Conservation (phyloP, 768 basidiomycete genomes). For the Suillus brevipes region DNA sequence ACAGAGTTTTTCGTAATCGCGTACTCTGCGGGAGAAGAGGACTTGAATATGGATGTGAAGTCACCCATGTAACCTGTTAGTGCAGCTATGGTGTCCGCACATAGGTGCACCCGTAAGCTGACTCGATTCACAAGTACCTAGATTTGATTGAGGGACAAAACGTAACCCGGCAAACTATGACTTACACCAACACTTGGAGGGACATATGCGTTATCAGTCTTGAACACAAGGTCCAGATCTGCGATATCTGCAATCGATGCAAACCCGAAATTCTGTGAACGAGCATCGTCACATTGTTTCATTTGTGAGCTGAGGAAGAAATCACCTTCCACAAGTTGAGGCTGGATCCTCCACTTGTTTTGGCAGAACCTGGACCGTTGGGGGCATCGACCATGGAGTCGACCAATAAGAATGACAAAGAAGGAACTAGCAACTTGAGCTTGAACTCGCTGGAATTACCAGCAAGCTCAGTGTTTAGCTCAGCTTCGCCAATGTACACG, state of each 20-base stretch:
- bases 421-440: conserved; percentile 49
- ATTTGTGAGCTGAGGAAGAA: conserved; percentile 19
- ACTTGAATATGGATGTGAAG: conserved; percentile 44
- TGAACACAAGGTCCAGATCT: conserved; percentile 48
- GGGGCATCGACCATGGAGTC: conserved; percentile 48
- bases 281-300: conserved; percentile 10
- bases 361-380: conserved; percentile 19
- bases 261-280: conserved; percentile 58
- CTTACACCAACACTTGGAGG: conserved; percentile 42
- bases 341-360: conserved; percentile 33
- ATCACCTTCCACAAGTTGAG: conserved; percentile 66
- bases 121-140: conserved; percentile 60
- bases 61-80: conserved; percentile 57
- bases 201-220: conserved; percentile 22
- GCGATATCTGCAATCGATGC: conserved; percentile 63
- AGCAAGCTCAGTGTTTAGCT: conserved; percentile 72
- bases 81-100: conserved; percentile 72
- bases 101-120: conserved; percentile 62
- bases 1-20: conserved; percentile 6
- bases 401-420: conserved; percentile 52
- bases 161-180: conserved; percentile 9
- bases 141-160: conserved; percentile 4
- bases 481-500: conserved; percentile 60
- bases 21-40: conserved; percentile 29
- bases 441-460: conserved; percentile 61